Conservation (phyloP, 1,284 basidiomycete genomes). For the Fomitopsis pinicola region DNA sequence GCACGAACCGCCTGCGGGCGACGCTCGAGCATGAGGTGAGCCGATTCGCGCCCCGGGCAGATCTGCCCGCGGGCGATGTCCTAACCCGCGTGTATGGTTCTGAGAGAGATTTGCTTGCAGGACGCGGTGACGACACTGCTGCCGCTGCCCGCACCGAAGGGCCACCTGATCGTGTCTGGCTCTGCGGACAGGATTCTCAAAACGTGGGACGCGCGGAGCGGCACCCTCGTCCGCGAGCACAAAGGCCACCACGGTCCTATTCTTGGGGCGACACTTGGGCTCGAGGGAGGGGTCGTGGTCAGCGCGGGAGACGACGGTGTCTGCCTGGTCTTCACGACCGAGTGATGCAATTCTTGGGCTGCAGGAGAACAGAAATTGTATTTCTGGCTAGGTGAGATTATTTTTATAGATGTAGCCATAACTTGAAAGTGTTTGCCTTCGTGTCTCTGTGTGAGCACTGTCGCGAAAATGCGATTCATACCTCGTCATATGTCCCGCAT, state of each 20-base stretch:
- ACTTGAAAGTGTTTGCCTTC: not conserved
- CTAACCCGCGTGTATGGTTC: not conserved
- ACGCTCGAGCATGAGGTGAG: constrained; percentile 78
- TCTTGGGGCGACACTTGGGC: constrained; percentile 71
- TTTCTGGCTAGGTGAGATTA: not conserved
- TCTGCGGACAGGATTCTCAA: constrained; percentile 84
- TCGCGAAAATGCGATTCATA: not conserved
- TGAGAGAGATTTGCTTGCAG: constrained; percentile 35
- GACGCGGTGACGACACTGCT: constrained; percentile 85
- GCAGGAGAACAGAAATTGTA: constrained; percentile 1
- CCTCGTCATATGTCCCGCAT: not conserved
- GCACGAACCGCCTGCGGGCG: constrained; percentile 76
- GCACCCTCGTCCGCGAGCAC: constrained; percentile 74
- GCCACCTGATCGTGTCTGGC: constrained; percentile 75
- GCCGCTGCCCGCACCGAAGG: constrained; percentile 67
- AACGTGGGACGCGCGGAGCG: constrained; percentile 93
- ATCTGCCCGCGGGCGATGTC: not conserved
- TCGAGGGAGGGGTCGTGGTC: constrained; percentile 64
- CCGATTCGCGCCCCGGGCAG: constrained; percentile 9
- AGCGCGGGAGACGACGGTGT: constrained; percentile 86
- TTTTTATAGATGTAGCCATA: constrained; percentile 3
- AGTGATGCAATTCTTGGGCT: constrained; percentile 22
- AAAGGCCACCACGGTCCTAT: constrained; percentile 84
- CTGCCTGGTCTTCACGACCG: constrained; percentile 76
- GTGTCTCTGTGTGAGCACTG: not conserved